phyloP scores from a whole-genome alignment of 768 basidiomycete species.

The Fomitopsis serialis region DNA sequence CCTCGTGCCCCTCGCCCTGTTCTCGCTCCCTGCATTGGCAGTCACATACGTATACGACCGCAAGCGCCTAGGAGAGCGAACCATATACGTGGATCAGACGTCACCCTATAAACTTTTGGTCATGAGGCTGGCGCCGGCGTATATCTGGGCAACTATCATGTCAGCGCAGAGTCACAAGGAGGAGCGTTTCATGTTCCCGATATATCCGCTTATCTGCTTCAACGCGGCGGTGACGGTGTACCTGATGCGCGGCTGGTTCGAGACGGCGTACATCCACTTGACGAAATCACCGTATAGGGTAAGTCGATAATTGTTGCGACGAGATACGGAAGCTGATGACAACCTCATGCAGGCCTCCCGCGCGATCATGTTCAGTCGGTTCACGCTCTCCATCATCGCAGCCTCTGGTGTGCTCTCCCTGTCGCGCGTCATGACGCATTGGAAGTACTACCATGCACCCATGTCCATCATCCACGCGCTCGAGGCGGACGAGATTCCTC shows the following conservation, averaged over 20 bases:
- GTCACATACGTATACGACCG: constrained; percentile 73
- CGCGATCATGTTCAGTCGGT: constrained; percentile 66
- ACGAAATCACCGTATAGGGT: constrained; percentile 87
- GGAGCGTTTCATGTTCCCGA: constrained; percentile 97
- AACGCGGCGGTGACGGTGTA: constrained; percentile 90
- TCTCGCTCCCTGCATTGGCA: constrained; percentile 72
- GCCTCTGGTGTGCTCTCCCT: constrained; percentile 64
- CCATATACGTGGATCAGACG: constrained; percentile 50
- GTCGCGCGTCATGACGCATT: constrained; percentile 76
- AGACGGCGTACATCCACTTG: constrained; percentile 62
- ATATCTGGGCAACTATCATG: constrained; percentile 85
- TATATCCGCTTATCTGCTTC: constrained; percentile 87
- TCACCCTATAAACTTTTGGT: constrained; percentile 77
- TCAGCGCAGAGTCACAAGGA: constrained; percentile 90
- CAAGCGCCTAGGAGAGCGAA: constrained; percentile 61
- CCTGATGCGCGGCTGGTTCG: constrained; percentile 82
- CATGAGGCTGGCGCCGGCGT: constrained; percentile 80
- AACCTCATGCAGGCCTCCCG: constrained; percentile 58
- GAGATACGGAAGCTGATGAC: constrained; percentile 4
- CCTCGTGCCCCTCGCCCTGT: constrained; percentile 71
- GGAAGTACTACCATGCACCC: constrained; percentile 89
- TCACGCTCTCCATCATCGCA: constrained; percentile 69
- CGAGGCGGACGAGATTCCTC: constrained; percentile 75
- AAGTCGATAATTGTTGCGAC: constrained; percentile 21
- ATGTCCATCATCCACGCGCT: constrained; percentile 65